Percentiles rank a stretch among this genome's conserved stretches.
phyloP scores from a whole-genome alignment of 2,329 filamentous ascomycete genomes.

The Fragosphaeria purpurea region DNA sequence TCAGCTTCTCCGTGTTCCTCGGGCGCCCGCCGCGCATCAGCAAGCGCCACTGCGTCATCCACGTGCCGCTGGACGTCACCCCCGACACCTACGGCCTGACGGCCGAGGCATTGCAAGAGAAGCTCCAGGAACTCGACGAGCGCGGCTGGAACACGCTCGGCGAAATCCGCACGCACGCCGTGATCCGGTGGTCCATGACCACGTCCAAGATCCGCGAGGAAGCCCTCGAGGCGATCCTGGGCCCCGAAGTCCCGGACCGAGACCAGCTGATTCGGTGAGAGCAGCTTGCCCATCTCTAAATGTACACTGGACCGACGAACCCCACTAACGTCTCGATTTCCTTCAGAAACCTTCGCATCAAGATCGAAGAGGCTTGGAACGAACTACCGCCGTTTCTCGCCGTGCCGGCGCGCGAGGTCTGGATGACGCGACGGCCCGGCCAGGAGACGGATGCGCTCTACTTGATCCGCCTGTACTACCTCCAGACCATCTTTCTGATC shows the following conservation, averaged over 20 bases:
- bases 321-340: too few relatives aligned
- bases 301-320: too few relatives aligned
- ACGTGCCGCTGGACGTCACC: slow-evolving; percentile 43
- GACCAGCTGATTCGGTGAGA: neutral
- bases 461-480: slow-evolving; percentile 5
- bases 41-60: slow-evolving; percentile 42
- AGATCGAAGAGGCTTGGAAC: slow-evolving; percentile 1
- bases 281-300: too few relatives aligned
- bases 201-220: slow-evolving; percentile 8
- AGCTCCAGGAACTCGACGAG: slow-evolving; percentile 27
- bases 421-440: neutral
- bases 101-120: slow-evolving; percentile 26
- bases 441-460: slow-evolving; percentile 5
- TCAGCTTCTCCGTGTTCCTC: slow-evolving; percentile 39
- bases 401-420: neutral
- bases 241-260: neutral
- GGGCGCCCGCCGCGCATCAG: slow-evolving; percentile 44
- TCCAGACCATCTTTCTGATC: slow-evolving; percentile 5
- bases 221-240: slow-evolving; percentile 2
- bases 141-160: slow-evolving; percentile 43
- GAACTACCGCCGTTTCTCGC: slow-evolving; percentile 1
- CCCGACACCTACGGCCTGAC: neutral
- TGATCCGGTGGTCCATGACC: slow-evolving; percentile 7
- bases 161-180: slow-evolving; percentile 16
- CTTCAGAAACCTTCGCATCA: neutral